phyloP scores from a whole-genome alignment of 345 rosid species.

The Salix viminalis region DNA sequence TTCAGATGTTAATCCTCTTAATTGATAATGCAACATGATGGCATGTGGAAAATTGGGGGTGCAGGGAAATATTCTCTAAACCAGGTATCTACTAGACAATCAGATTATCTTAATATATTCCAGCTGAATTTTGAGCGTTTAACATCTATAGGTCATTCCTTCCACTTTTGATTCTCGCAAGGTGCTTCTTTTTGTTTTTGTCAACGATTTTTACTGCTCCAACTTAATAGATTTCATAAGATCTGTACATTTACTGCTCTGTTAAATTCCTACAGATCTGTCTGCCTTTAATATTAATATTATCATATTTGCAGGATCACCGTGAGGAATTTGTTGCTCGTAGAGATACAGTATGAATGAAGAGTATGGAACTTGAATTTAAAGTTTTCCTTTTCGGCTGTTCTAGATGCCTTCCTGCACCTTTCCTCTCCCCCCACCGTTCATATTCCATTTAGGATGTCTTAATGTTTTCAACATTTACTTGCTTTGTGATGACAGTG shows the following conservation, averaged over 20 bases:
- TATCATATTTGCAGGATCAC: too few relatives aligned
- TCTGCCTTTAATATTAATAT: too few relatives aligned
- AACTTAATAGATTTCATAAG: too few relatives aligned
- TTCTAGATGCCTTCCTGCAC: neutral
- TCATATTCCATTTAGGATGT: neutral
- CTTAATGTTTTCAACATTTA: conserved; percentile 2
- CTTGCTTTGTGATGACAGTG: neutral
- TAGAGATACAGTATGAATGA: neutral
- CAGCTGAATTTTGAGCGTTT: neutral
- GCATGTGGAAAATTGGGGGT: conserved; percentile 28
- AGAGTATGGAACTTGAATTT: conserved; percentile 35
- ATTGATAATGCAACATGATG: conserved; percentile 42
- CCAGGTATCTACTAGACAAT: conserved; percentile 31
- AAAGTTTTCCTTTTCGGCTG: neutral
- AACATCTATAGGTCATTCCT: neutral
- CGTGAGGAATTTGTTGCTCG: too few relatives aligned
- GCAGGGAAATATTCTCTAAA: conserved; percentile 27
- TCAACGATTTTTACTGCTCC: too few relatives aligned
- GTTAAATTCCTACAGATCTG: too few relatives aligned
- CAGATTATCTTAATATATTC: too few relatives aligned
- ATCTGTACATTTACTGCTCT: too few relatives aligned
- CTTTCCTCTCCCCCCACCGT: neutral
- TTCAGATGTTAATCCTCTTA: too few relatives aligned
- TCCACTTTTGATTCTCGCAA: neutral
- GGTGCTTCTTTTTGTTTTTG: neutral